These are phyloP conservation scores for Pythium pyrilobum DNA, from an alignment of 352 stramenopile genomes.

Conservation along the genomic window DNA sequence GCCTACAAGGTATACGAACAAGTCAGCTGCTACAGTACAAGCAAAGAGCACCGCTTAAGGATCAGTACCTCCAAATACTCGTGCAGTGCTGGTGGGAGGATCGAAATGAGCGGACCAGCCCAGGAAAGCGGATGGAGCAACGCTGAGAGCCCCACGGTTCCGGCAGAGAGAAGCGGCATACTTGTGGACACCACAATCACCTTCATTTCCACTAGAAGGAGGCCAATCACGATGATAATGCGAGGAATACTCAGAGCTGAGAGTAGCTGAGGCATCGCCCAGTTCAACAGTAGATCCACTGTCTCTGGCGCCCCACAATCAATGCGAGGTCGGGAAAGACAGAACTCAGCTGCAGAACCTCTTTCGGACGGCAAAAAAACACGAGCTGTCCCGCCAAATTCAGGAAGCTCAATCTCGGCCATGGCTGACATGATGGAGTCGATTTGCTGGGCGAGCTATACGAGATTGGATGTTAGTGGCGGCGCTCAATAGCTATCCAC, in stretches of 20 bases:
- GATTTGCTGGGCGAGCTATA: slow-evolving; percentile 13
- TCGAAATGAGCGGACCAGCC: slow-evolving; percentile 21
- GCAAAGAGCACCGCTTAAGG: no score
- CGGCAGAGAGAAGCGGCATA: slow-evolving; percentile 13
- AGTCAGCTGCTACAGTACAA: background rate
- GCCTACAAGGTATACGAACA: slow-evolving; percentile 6
- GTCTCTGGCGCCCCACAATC: slow-evolving; percentile 13
- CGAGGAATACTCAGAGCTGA: slow-evolving; percentile 4
- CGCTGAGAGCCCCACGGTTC: slow-evolving; percentile 10
- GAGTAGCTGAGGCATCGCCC: slow-evolving; percentile 12
- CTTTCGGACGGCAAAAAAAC: background rate
- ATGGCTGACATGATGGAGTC: slow-evolving; percentile 13
- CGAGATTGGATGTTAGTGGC: no score
- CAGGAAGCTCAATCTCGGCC: background rate
- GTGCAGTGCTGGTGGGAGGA: slow-evolving; percentile 14
- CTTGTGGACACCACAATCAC: slow-evolving; percentile 20
- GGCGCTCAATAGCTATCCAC: no score
- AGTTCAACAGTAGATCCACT: slow-evolving; percentile 9
- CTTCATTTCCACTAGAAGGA: slow-evolving; percentile 23
- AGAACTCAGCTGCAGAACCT: background rate
- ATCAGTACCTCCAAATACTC: slow-evolving; percentile 20
- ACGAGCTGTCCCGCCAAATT: background rate
- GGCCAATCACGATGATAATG: slow-evolving; percentile 9
- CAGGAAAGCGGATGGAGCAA: slow-evolving; percentile 16
- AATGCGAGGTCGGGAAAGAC: background rate